These are phyloP conservation scores for Dissophora ornata DNA, from an alignment of 192 early-diverging fungal species.

Conservation along the genomic window DNA sequence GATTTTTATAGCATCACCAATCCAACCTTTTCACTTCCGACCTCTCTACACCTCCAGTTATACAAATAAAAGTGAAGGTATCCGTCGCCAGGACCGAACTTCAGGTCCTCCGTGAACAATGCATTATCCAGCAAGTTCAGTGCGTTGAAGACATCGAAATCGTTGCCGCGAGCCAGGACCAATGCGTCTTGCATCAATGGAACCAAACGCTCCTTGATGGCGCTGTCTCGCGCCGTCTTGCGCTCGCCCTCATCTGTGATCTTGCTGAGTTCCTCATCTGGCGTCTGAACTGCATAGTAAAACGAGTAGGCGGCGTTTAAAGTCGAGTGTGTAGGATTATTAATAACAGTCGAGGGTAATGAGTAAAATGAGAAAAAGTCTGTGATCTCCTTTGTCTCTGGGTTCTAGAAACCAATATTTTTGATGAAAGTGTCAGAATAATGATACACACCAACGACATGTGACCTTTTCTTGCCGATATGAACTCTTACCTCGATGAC, in stretches of 20 bases:
- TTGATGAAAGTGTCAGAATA: background rate
- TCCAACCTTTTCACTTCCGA: conserved; percentile 79
- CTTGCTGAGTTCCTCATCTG: conserved; percentile 27
- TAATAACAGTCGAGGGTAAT: conserved; percentile 92
- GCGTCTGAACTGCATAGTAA: conserved; percentile 83
- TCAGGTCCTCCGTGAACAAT: conserved; percentile 81
- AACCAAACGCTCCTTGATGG: conserved; percentile 64
- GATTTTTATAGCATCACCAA: conserved; percentile 90
- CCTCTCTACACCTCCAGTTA: conserved; percentile 87
- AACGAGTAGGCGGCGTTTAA: conserved; percentile 95
- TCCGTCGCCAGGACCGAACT: conserved; percentile 95
- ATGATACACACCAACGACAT: too few species aligned
- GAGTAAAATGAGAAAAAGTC: conserved; percentile 97
- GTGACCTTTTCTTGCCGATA: too few species aligned
- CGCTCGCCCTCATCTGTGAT: conserved; percentile 51
- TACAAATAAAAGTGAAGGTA: conserved; percentile 96
- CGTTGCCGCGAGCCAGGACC: conserved; percentile 73
- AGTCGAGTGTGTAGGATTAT: conserved; percentile 73
- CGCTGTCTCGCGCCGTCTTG: conserved; percentile 55
- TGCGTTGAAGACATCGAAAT: conserved; percentile 97
- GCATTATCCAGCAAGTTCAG: conserved; percentile 93
- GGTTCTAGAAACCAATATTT: conserved; percentile 56
- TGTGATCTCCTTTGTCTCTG: conserved; percentile 72
- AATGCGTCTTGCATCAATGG: conserved; percentile 84
- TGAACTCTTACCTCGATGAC: conserved; percentile 80